Percentiles rank a stretch among this genome's conserved stretches.
These are phyloP conservation scores for Diphasiastrum complanatum DNA, from an alignment of 83 land plant genomes.

Conservation along the genomic window DNA sequence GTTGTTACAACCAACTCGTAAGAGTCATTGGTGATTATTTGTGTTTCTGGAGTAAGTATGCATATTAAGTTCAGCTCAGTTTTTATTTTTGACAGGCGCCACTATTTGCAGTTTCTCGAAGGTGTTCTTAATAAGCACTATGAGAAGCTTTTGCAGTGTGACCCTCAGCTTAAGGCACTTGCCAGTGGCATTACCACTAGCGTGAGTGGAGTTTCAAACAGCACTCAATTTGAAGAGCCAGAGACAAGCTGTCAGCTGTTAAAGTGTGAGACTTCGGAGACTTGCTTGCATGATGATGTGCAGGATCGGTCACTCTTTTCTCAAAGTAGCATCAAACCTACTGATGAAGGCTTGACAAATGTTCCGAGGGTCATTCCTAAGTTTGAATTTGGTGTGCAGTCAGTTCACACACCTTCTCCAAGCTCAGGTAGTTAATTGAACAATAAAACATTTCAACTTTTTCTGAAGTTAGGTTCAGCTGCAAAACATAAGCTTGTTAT, in stretches of 20 bases:
- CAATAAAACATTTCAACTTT: not conserved
- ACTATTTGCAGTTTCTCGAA: constrained; percentile 51
- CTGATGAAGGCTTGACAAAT: not conserved
- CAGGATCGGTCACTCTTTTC: constrained; percentile 22
- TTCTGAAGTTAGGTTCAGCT: not conserved
- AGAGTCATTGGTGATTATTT: too few relatives aligned
- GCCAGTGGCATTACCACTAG: too few relatives aligned
- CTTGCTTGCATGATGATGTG: constrained; percentile 1
- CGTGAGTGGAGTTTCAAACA: constrained; percentile 35
- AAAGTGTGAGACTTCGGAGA: not conserved
- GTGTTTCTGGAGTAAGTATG: too few relatives aligned
- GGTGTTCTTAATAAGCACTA: constrained; percentile 66
- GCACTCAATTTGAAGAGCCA: constrained; percentile 31
- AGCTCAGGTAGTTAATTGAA: constrained; percentile 52
- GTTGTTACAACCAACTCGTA: too few relatives aligned
- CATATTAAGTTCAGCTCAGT: too few relatives aligned
- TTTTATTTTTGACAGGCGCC: constrained; percentile 40
- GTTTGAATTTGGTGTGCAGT: constrained; percentile 21
- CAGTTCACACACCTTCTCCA: constrained; percentile 45
- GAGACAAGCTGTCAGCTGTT: constrained; percentile 12
- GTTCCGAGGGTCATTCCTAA: not conserved
- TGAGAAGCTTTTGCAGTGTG: constrained; percentile 78
- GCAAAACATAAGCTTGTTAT: not conserved
- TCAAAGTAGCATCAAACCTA: constrained; percentile 7
- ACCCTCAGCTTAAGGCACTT: constrained; percentile 57